Evolutionary conservation across 331 rosid species (phyloP).

Genomic region (Erythrophleum ivorense): DNA sequence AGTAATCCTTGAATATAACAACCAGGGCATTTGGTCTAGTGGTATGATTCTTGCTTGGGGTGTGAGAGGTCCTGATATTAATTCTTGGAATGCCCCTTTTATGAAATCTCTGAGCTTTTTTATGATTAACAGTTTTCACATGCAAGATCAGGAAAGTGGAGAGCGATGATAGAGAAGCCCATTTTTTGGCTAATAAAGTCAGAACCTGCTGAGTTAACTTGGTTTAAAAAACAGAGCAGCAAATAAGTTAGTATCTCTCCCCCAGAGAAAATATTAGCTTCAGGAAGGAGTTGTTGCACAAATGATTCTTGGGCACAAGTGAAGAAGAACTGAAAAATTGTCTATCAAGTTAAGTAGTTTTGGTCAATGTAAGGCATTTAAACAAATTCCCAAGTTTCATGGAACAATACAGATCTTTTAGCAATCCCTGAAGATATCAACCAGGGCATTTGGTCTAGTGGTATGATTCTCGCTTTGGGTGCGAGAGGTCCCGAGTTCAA

Average conservation of each 20-base stretch:
- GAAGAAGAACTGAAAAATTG: neutral
- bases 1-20: too few relatives aligned
- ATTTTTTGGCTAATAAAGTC: neutral
- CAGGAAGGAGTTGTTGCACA: neutral
- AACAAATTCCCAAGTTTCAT: neutral
- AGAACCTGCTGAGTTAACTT: neutral
- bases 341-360: neutral
- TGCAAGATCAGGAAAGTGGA: neutral
- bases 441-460: slow-evolving; percentile 72
- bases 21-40: slow-evolving; percentile 35
- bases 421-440: neutral
- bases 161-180: neutral
- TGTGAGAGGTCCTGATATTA: slow-evolving; percentile 75
- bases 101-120: too few relatives aligned
- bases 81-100: slow-evolving; percentile 52
- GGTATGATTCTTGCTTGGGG: slow-evolving; percentile 76
- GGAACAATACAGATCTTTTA: neutral
- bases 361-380: neutral
- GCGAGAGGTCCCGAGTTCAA: slow-evolving; percentile 81
- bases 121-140: too few relatives aligned
- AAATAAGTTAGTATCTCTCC: neutral
- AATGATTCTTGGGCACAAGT: neutral
- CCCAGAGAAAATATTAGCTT: neutral
- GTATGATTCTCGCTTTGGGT: slow-evolving; percentile 78
- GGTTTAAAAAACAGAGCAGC: neutral